Percentiles rank a stretch among this genome's conserved stretches.
phyloP scores from a whole-genome alignment of 257 asterid genomes.

The Echium plantagineum region DNA sequence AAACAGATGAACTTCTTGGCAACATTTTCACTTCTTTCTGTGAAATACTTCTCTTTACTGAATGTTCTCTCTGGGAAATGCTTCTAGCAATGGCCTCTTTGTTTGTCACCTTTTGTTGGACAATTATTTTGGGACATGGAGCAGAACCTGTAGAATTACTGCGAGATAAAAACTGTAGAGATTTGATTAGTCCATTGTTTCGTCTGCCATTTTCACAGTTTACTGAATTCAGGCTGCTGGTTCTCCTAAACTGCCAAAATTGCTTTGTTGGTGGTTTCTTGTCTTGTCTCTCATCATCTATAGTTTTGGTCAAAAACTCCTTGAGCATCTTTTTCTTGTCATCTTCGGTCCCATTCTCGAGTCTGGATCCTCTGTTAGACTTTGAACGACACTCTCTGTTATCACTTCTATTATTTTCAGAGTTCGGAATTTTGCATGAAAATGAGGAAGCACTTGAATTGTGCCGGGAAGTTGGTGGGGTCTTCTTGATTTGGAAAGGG shows the following conservation, averaged over 20 bases:
- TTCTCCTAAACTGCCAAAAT: conserved; percentile 70
- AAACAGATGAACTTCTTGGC: conserved; percentile 19
- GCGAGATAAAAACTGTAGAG: conserved; percentile 45
- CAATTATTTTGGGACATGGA: conserved; percentile 36
- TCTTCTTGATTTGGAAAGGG: conserved; percentile 43
- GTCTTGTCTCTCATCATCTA: conserved; percentile 18
- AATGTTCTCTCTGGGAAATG: no score
- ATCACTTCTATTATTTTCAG: no score
- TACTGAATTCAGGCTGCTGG: conserved; percentile 34
- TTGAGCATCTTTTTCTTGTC: conserved; percentile 42
- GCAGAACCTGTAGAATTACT: conserved; percentile 89
- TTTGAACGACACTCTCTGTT: no score
- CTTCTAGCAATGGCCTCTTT: conserved; percentile 21
- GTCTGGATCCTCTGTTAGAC: not conserved
- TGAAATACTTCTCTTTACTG: not conserved
- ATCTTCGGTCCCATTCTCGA: conserved; percentile 1
- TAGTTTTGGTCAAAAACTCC: conserved; percentile 40
- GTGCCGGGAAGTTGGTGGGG: conserved; percentile 6
- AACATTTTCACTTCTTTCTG: conserved; percentile 11
- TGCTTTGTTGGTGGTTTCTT: conserved; percentile 23
- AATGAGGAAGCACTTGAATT: no score
- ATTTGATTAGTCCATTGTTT: conserved; percentile 31
- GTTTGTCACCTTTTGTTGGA: conserved; percentile 21
- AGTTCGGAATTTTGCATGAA: no score
- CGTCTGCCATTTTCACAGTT: conserved; percentile 25